Percentiles rank a stretch among this genome's conserved stretches.
Conservation (phyloP, 2,329 filamentous ascomycete genomes). For the Orbilia blumenaviensis region DNA sequence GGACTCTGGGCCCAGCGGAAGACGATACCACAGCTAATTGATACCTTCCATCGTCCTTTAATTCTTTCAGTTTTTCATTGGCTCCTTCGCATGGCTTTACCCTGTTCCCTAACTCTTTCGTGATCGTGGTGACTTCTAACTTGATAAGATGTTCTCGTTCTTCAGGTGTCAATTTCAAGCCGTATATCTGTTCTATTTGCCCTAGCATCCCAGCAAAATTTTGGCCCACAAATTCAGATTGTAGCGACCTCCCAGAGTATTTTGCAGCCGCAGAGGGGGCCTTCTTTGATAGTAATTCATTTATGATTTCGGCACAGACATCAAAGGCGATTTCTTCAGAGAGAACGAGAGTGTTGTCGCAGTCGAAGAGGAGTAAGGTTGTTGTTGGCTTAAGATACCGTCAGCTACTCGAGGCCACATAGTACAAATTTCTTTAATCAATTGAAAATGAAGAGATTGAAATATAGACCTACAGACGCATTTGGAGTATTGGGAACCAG, state of each 20-base stretch:
- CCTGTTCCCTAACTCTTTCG: slow-evolving; percentile 76
- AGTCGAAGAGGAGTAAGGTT: slow-evolving; percentile 77
- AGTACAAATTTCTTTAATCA: too few species aligned
- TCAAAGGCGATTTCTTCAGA: slow-evolving; percentile 92
- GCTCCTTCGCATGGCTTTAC: slow-evolving; percentile 75
- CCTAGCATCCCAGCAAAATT: slow-evolving; percentile 94
- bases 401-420: too few species aligned
- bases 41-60: slow-evolving; percentile 72
- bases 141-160: slow-evolving; percentile 79
- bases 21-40: slow-evolving; percentile 81
- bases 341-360: slow-evolving; percentile 91
- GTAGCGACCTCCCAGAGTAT: slow-evolving; percentile 81
- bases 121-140: slow-evolving; percentile 83
- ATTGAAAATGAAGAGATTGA: too few species aligned
- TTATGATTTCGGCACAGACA: slow-evolving; percentile 87
- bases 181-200: slow-evolving; percentile 77
- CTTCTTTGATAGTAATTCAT: slow-evolving; percentile 78
- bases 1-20: slow-evolving; percentile 79
- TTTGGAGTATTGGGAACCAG: too few species aligned
- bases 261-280: slow-evolving; percentile 67
- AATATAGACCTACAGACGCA: too few species aligned
- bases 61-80: slow-evolving; percentile 72
- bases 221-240: slow-evolving; percentile 87
- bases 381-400: slow-evolving; percentile 64
- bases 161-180: slow-evolving; percentile 73